phyloP scores from a whole-genome alignment of 306 rosid species.

The Alnus glutinosa region DNA sequence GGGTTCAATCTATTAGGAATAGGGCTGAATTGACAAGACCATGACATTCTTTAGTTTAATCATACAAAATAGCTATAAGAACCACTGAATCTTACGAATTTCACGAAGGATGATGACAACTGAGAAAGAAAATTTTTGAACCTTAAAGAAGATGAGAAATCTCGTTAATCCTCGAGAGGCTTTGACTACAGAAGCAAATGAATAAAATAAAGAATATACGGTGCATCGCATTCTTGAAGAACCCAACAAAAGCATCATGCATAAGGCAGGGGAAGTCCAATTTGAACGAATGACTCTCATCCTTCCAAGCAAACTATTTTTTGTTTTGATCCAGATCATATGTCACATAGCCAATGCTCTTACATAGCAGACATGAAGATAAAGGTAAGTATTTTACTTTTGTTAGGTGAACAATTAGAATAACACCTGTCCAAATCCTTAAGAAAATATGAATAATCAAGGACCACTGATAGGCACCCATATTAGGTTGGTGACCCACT shows the following conservation, averaged over 20 bases:
- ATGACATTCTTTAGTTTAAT: neutral
- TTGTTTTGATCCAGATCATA: neutral
- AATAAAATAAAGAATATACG: too few relatives aligned
- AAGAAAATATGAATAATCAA: neutral
- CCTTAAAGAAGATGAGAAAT: neutral
- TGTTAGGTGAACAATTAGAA: neutral
- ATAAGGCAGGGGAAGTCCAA: neutral
- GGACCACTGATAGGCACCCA: neutral
- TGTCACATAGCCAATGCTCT: neutral
- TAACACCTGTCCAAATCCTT: neutral
- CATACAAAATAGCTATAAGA: neutral
- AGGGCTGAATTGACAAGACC: neutral
- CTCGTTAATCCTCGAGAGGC: neutral
- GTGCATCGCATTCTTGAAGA: neutral
- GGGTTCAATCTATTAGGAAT: too few relatives aligned
- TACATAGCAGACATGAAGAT: neutral
- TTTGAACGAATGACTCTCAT: neutral
- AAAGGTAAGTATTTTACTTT: neutral
- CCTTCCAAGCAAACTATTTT: neutral
- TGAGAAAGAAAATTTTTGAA: neutral
- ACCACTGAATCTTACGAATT: neutral
- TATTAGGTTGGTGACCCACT: neutral
- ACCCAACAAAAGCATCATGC: neutral
- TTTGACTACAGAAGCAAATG: neutral
- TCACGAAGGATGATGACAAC: neutral